Percentiles rank a stretch among this genome's conserved stretches.
phyloP scores from a whole-genome alignment of 2,329 filamentous ascomycete species.

The Scolecobasidium constrictum region DNA sequence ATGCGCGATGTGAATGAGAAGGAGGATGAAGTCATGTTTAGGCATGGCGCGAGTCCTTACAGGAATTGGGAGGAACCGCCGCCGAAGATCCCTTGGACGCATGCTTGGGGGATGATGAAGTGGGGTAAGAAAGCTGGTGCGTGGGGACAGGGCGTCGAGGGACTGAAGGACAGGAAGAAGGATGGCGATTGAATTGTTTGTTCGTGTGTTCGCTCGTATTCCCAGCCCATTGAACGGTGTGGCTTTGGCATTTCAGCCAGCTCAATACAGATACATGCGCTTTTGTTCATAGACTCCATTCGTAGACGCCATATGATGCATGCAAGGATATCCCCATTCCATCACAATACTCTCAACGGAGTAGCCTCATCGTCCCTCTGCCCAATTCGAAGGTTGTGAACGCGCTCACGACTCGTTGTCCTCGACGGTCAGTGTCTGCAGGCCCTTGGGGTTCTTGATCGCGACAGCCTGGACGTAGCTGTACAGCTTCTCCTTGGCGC shows the following conservation, averaged over 20 bases:
- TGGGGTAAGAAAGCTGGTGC: slow-evolving; percentile 43
- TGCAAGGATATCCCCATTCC: too few species aligned
- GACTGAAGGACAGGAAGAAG: slow-evolving; percentile 27
- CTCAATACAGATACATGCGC: too few species aligned
- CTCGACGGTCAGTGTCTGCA: slow-evolving; percentile 80
- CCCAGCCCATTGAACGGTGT: too few species aligned
- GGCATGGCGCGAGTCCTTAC: slow-evolving; percentile 35
- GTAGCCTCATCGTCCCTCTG: too few species aligned
- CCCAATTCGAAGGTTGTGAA: too few species aligned
- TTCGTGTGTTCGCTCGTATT: too few species aligned
- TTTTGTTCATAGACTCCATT: too few species aligned
- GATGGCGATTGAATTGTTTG: too few species aligned
- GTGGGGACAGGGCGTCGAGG: slow-evolving; percentile 41
- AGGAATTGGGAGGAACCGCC: slow-evolving; percentile 32
- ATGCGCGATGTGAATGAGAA: slow-evolving; percentile 17
- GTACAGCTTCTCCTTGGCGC: slow-evolving; percentile 99
- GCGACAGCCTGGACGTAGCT: slow-evolving; percentile 99
- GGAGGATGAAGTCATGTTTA: slow-evolving; percentile 26
- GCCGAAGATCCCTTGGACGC: slow-evolving; percentile 40
- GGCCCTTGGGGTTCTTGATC: slow-evolving; percentile 98
- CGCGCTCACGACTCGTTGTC: slow-evolving; percentile 25
- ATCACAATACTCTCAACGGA: too few species aligned
- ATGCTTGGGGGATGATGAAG: slow-evolving; percentile 42
- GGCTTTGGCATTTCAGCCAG: too few species aligned
- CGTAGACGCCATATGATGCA: too few species aligned